Evolutionary conservation across 2,329 filamentous ascomycete species (phyloP), one percentile per base, ranked within the genome.

Genomic region (Epichloe glyceriae): DNA sequence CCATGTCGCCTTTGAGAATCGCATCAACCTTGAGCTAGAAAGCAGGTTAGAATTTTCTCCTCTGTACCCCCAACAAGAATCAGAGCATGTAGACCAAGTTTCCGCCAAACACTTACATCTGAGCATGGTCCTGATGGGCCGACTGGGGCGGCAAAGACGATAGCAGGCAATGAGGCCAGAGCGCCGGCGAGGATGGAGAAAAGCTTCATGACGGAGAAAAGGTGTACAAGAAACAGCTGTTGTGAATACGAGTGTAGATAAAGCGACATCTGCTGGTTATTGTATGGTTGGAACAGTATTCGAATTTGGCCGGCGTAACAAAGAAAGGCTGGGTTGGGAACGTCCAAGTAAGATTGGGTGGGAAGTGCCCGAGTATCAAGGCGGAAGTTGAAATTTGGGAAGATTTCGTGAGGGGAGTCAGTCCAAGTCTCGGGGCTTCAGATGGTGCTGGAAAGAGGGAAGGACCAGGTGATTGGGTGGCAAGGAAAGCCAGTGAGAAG

Each of bases 1-100:
- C 66, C 53, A 74, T 64, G 30, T 69, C 61, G 49, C 74, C 73
- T 30, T 63, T 70, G 45, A 78, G 68, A 39, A 78, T 78, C 14
- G 63, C 64, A 53, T 69, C 66, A 34, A 69, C 60, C 46, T 66
- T 66, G 20, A 37, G 43, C 66, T 69, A 40, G 5, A 20, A 20
- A 17, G 12, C 5, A 3, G 3, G 33, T 55, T 2, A 54, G 53
- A 11, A 20, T 17, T 37, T 7, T n/a, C 35, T 6, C 15, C 1
- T 15, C 22, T 20, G 6, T n/a, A 11, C 3, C 26, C 26, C 17
- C 17, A 40, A 19, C 19, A 34, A 35, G 19, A 42, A 33, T 46
- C 19, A 37, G 15, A 48, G 5, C 10, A 30, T 11, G 10, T 30
- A 4, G 10, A 11, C 26, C 26, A 11, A 4, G 3, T 10, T 30